Base-by-base conservation (phyloP, 192 early-diverging fungal genomes). In the Geranomyces variabilis region DNA sequence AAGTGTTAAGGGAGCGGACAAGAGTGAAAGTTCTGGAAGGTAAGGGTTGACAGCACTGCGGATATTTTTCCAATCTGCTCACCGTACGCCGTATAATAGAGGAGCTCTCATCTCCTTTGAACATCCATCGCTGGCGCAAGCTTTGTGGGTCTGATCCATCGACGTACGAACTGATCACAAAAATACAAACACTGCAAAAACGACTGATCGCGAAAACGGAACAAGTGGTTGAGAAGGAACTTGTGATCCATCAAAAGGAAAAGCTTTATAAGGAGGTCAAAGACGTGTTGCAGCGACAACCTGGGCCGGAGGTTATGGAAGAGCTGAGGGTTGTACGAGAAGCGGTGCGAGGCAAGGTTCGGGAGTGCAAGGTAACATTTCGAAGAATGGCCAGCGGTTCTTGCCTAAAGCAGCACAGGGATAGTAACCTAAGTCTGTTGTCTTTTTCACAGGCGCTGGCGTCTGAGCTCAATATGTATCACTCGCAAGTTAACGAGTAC, bases 401-500 rank as follows among this genome's bases (percentile, higher is more conserved):
- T n/a, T n/a, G n/a, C n/a, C n/a, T n/a, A n/a, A n/a, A 41, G 36
- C 36, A 41, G 36, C 5, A 41, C 3, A 10, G 36, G 36, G 5
- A 41, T 41, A 7, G 3, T 41, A 41, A 7, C 36, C 10, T 41
- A 41, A 3, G 36, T 3, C 36, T 7, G n/a, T n/a, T 10, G 19
- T 31, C n/a, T 59, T 49, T 44, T 47, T 13, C 28, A 0, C 53
- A 87, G 83, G 70, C 87, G 8, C 80, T 88, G 21, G 87, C 87
- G 29, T 85, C 85, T 13, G 87, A 88, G 55, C 78, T 88, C 14
- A 88, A 86, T 77, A 88, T 87, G 87, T 87, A 87, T 55, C 84
- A 86, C 57, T 80, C 84, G 28, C 87, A 88, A 82, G 79, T 82
- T 4, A 86, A 84, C 63, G 85, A 88, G 61, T 85, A 84, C 77